These are phyloP conservation scores for Eucalyptus pauciflora DNA, from an alignment of 345 rosid species.

Conservation along the genomic window DNA sequence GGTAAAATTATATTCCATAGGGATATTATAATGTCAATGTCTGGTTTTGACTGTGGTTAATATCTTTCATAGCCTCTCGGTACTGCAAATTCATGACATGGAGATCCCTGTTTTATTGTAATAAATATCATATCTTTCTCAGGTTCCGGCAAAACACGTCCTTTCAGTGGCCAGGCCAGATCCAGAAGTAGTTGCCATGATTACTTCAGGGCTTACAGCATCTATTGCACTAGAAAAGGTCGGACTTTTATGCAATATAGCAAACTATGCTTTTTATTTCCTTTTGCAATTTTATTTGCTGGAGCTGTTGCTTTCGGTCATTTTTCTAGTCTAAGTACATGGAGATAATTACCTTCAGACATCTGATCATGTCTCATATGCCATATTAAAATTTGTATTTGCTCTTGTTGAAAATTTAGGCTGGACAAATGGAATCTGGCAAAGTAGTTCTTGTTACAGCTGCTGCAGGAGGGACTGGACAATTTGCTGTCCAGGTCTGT, in stretches of 20 bases:
- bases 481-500: constrained; percentile 90
- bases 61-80: neutral
- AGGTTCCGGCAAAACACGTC: constrained; percentile 70
- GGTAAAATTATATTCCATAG: constrained; percentile 14
- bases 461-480: constrained; percentile 98
- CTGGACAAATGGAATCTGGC: constrained; percentile 78
- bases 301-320: neutral
- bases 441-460: constrained; percentile 88
- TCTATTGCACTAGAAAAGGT: constrained; percentile 94
- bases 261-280: neutral
- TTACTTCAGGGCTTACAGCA: constrained; percentile 95
- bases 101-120: neutral
- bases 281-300: neutral
- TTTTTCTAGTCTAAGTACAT: neutral
- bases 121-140: neutral
- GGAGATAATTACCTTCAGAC: neutral
- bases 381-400: neutral
- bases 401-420: constrained; percentile 25
- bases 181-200: constrained; percentile 97
- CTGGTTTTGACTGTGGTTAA: neutral
- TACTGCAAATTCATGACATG: neutral
- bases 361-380: neutral
- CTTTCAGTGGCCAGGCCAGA: constrained; percentile 92
- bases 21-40: neutral
- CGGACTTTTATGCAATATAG: neutral